These are phyloP conservation scores for Cordia subcordata DNA, from an alignment of 257 asterid genomes.

Conservation along the genomic window DNA sequence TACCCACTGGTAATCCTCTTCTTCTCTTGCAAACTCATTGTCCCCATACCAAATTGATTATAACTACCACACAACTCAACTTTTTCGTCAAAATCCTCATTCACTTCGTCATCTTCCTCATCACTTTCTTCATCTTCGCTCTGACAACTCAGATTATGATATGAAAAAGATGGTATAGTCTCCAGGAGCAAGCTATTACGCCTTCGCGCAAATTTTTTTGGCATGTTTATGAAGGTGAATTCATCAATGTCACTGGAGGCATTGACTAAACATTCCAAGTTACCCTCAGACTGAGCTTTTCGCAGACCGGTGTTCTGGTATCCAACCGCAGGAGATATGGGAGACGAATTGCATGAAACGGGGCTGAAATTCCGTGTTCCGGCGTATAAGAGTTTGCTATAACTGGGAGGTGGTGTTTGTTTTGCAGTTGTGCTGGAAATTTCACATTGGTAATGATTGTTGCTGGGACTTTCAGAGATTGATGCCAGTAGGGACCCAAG, in stretches of 20 bases:
- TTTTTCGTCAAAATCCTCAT: background rate
- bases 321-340: slow-evolving; percentile 32
- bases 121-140: slow-evolving; percentile 30
- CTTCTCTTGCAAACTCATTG: slow-evolving; percentile 19
- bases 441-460: slow-evolving; percentile 34
- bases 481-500: slow-evolving; percentile 67
- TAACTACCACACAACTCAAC: background rate
- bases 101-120: slow-evolving; percentile 28
- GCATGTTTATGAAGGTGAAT: slow-evolving; percentile 27
- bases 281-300: slow-evolving; percentile 73
- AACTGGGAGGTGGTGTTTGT: slow-evolving; percentile 31
- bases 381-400: slow-evolving; percentile 29
- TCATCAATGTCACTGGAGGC: slow-evolving; percentile 31
- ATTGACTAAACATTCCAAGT: slow-evolving; percentile 48
- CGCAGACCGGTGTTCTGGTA: slow-evolving; percentile 36
- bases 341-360: slow-evolving; percentile 32
- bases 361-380: slow-evolving; percentile 28
- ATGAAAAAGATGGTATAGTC: slow-evolving; percentile 53
- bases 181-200: slow-evolving; percentile 32
- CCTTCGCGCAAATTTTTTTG: slow-evolving; percentile 31
- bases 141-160: slow-evolving; percentile 13
- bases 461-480: slow-evolving; percentile 51
- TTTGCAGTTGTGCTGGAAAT: slow-evolving; percentile 26
- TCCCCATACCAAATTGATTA: slow-evolving; percentile 13
- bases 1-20: slow-evolving; percentile 12